Evolutionary conservation across 177 flowering plant species (phyloP).

Genomic region (Vitis hybrid): DNA sequence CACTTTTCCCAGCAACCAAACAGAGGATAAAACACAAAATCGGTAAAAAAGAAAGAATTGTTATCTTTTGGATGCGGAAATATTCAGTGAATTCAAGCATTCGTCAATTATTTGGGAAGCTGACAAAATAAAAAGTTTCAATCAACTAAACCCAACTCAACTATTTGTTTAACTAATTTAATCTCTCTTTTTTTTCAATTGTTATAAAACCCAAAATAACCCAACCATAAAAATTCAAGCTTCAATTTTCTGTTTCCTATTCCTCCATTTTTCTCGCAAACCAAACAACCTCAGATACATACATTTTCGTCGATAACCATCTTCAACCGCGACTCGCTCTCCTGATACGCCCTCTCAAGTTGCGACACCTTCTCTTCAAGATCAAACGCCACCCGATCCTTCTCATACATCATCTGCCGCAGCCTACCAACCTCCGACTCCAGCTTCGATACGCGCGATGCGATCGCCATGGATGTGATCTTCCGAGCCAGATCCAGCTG

Average conservation of each 20-base stretch:
- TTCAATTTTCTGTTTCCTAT: too few species aligned
- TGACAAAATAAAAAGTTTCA: not conserved
- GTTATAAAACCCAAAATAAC: not conserved
- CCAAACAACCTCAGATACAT: not conserved
- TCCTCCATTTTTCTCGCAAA: not conserved
- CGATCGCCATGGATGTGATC: slow-evolving; percentile 94
- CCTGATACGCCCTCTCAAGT: slow-evolving; percentile 42
- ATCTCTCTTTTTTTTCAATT: too few species aligned
- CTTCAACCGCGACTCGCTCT: slow-evolving; percentile 48
- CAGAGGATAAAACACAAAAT: too few species aligned
- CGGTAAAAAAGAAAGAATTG: too few species aligned
- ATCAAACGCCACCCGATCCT: slow-evolving; percentile 57
- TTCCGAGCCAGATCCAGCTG: slow-evolving; percentile 95
- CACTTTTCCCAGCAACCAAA: not conserved
- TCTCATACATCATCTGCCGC: slow-evolving; percentile 57
- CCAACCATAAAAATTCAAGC: too few species aligned
- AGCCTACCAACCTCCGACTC: slow-evolving; percentile 61
- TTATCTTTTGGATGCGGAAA: too few species aligned
- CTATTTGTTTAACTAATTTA: too few species aligned
- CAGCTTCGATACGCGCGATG: slow-evolving; percentile 84
- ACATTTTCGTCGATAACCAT: slow-evolving; percentile 72
- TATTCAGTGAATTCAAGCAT: too few species aligned
- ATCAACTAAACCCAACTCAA: not conserved
- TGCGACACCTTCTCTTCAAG: slow-evolving; percentile 60
- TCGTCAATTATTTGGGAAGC: not conserved